Evolutionary conservation across 176 grass and related monocot species (phyloP), one percentile per base, ranked within the genome.

Genomic region (Hordeum marinum): DNA sequence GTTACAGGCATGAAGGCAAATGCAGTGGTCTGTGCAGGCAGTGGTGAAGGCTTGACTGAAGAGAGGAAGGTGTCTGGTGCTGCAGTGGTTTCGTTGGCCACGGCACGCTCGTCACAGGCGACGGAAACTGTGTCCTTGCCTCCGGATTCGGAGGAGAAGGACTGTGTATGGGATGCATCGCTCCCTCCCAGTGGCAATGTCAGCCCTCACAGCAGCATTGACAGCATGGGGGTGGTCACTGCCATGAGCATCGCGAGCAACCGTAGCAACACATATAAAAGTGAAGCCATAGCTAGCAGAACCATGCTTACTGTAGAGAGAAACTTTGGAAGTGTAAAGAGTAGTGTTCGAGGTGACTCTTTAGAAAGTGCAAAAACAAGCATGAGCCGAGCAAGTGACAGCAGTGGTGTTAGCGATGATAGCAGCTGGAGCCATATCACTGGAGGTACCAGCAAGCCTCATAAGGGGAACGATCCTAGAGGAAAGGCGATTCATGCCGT

Each of bases 181-280:
- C 89, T 95, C 24, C 93, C 95, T 68, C 93, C 95, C 15, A 98
- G 93, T 4, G 95, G 95, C 34, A 98, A 98, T 87, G 95, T 91
- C 27, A 98, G 95, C 85, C 95, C 91, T 74, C 95, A 98, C 65
- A 98, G 93, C 35, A 95, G 95, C 84, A 98, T 93, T 79, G 95
- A 98, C 80, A 95, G 93, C 88, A 90, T 85, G 46, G 83, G 93
- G 60, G 87, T 98, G 32, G 43, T 84, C 60, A 93, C 87, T 29
- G 89, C 85, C 7, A 90, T 90, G 90, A 94, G 82, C 80, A 86
- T 82, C 5, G 52, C 73, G 67, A 82, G 87, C 75, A 83, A 82
- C 69, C 88, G 83, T 24, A 68, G 87, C 4, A 91, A 83, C 77
- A 90, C 91, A 55, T 91, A 97, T 7, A 94, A 78, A 86, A 97